Base-by-base conservation (phyloP, 495 filamentous ascomycete genomes). In the Hypoxylon fragiforme region DNA sequence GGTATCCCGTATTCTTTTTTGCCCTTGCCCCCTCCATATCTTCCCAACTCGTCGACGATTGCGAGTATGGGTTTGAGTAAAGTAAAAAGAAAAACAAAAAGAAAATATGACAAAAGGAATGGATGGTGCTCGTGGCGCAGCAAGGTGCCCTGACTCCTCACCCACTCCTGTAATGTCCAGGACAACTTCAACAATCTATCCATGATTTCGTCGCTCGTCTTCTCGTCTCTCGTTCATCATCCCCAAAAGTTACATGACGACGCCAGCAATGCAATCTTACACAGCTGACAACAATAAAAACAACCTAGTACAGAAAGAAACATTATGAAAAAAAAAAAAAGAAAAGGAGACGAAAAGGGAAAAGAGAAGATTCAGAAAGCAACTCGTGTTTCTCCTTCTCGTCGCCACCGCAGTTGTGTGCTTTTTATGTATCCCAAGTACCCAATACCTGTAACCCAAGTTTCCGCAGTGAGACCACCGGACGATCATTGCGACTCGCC, bases 141-240 rank as follows among this genome's bases (percentile, higher is more conserved):
- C n/a, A 24, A 44, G n/a, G 14, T 32, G 24, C 21, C 42, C 26
- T 13, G 8, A 12, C 15, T 9, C 24, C 4, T 9, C 24, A 28
- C 4, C 24, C 24, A 4, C 26, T 40, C 30, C 9, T 37, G 6
- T 28, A 44, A 45, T n/a, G n/a, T n/a, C n/a, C 44, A 53, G 9
- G 24, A 28, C 24, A 28, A 4, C 44, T 31, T 44, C 28, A 44
- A 50, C 49, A 60, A 49, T 54, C 44, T 60, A 54, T 54, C 44
- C 54, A 54, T 49, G 46, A 34, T 26, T n/a, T 48, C 32, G 49
- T 44, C 35, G 20, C 19, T 7, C 37, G 8, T 32, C 53, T 15
- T n/a, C n/a, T n/a, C n/a, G n/a, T n/a, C n/a, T n/a, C n/a, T n/a
- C n/a, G n/a, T n/a, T n/a, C n/a, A n/a, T n/a, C n/a, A n/a, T n/a